These are phyloP conservation scores for Chrysanthemum seticuspe DNA, from an alignment of 129 eudicot genomes.

Conservation along the genomic window DNA sequence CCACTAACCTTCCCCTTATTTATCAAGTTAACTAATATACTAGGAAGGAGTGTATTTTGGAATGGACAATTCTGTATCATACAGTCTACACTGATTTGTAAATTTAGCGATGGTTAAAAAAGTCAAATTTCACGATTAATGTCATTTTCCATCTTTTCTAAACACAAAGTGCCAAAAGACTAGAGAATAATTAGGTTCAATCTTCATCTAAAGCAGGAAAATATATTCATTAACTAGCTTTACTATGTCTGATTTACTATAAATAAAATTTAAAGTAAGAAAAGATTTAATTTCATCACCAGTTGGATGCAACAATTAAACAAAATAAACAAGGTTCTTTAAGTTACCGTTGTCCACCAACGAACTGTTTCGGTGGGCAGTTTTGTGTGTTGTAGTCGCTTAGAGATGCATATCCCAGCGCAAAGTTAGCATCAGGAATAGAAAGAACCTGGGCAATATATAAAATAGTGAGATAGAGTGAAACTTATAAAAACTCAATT, in stretches of 20 bases:
- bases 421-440: conserved; percentile 51
- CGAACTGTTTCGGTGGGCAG: conserved; percentile 50
- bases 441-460: conserved; percentile 67
- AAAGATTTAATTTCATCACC: neutral
- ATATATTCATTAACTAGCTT: neutral
- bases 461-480: conserved; percentile 11
- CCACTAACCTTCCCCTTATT: neutral
- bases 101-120: neutral
- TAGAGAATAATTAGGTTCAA: too few species aligned
- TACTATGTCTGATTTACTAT: neutral
- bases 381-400: conserved; percentile 86
- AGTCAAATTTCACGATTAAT: neutral
- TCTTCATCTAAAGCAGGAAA: too few species aligned
- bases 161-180: too few species aligned
- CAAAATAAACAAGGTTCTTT: too few species aligned
- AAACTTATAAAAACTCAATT: conserved; percentile 9
- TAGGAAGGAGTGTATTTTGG: neutral
- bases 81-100: neutral
- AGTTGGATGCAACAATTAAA: too few species aligned
- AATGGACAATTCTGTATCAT: neutral
- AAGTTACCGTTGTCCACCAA: conserved; percentile 63
- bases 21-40: neutral
- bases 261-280: neutral
- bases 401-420: conserved; percentile 81
- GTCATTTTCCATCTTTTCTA: neutral